Base-by-base conservation (phyloP, 495 filamentous ascomycete genomes). In the Astrocystis sublimbata region DNA sequence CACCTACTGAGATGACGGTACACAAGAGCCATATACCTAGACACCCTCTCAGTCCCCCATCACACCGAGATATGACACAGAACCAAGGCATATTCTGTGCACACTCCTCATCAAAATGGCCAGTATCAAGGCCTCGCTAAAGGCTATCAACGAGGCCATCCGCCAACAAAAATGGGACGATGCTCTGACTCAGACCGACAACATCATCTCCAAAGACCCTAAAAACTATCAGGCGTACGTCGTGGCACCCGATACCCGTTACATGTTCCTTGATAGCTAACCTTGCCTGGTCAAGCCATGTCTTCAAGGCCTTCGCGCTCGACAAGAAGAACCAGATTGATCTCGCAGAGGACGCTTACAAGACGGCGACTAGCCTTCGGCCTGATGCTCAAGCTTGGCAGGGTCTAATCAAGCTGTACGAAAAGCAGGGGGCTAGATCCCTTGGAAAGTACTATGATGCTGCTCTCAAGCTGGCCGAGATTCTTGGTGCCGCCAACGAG, bases 331-430 rank as follows among this genome's bases (percentile, higher is more conserved):
- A 85, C 59, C 83, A 86, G 58, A 75, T 78, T 33, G 84, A 89
- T 1, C 87, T 91, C 31, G 85, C 92, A 2, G 92, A 92, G 64
- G 79, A 77, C 33, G 84, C 86, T 1, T 98, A 97, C 71, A 75
- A 83, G n/a, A 75, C 85, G 26, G 93, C 94, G 4, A 86, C 90
- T n/a, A 60, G 65, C 6, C 71, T 83, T 36, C 81, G 83, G 64
- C 73, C 74, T 5, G 84, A 86, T 53, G 76, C 81, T 41, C 85
- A 91, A 58, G 89, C 90, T 64, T 98, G 92, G 93, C 89, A 94
- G 75, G 94, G 94, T 6, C 77, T 98, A n/a, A 83, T 94, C 68
- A 88, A 85, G 63, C 68, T 97, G 10, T 97, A 93, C 68, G 90
- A 96, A 68, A 88, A 83, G 61, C 89, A 92, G 68, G 85, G 84